A percentile compares a stretch with the other conserved stretches of the same genome.
Evolutionary conservation across 805 yeast genomes (phyloP).

Genomic region (Schizosaccharomyces octosporus): DNA sequence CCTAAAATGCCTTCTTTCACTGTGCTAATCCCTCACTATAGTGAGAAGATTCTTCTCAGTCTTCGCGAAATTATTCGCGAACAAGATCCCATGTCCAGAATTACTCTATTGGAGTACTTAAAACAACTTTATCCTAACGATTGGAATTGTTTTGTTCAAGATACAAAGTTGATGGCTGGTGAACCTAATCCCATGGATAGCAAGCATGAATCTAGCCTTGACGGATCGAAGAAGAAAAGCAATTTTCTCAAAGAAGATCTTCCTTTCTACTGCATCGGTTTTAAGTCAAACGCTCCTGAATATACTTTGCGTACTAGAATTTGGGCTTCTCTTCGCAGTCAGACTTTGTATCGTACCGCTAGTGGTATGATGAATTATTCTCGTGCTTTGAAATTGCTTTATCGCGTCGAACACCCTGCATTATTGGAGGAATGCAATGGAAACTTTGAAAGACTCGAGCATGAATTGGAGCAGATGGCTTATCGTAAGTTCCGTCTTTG

Average conservation of each 20-base stretch:
- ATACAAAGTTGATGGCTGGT: conserved; percentile 82
- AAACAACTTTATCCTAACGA: conserved; percentile 89
- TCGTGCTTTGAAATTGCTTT: conserved; percentile 76
- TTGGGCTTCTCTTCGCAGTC: conserved; percentile 95
- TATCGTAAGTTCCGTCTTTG: conserved; percentile 55
- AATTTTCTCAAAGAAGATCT: conserved; percentile 57
- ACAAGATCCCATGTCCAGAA: conserved; percentile 88
- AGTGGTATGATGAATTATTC: conserved; percentile 97
- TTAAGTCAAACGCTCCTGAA: conserved; percentile 92
- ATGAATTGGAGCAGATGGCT: conserved; percentile 72
- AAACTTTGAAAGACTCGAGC: conserved; percentile 84
- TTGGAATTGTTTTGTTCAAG: conserved; percentile 93
- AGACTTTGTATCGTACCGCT: conserved; percentile 86
- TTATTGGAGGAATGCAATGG: conserved; percentile 96
- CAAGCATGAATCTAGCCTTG: conserved; percentile 32
- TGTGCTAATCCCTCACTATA: conserved; percentile 84
- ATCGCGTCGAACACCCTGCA: conserved; percentile 86
- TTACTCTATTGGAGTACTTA: conserved; percentile 75
- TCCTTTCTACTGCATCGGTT: conserved; percentile 90
- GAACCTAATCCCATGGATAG: conserved; percentile 35
- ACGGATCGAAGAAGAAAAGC: conserved; percentile 36
- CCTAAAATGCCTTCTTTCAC: conserved; percentile 99
- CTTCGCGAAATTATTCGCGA: conserved; percentile 87
- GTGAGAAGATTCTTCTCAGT: conserved; percentile 78
- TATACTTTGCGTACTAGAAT: conserved; percentile 86